Base-by-base conservation (phyloP, 2,329 filamentous ascomycete genomes). In the Pseudocercospora macadamiae region DNA sequence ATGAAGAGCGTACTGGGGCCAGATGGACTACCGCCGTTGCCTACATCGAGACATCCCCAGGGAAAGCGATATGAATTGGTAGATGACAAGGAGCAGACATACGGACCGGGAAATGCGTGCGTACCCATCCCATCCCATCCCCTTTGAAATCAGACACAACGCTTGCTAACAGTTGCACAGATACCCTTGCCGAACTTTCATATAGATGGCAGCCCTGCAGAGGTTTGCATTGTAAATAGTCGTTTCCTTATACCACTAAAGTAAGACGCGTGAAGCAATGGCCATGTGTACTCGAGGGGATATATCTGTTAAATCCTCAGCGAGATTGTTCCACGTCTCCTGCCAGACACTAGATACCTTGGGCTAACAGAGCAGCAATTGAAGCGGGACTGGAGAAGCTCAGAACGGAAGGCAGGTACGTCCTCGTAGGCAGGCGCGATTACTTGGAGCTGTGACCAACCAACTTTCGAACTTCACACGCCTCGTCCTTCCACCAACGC, bases 21-120 rank as follows among this genome's bases (percentile, higher is more conserved):
- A 44, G 82, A 89, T 69, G 93, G 93, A 1, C 76, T 99, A 76
- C 95, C 95, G 57, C 95, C 95, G n/a, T 78, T 89, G 70, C 95
- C 93, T 14, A 87, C 86, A 70, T 88, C 90, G n/a, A 77, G 87
- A 75, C 85, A 76, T 65, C 82, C 82, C 42, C 73, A 80, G 62
- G 85, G 86, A 79, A 82, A 86, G 71, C 85, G 88, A 72, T 86
- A 92, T 75, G 85, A 88, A 76, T 86, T 96, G 70, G 71, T 90
- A 69, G 77, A 80, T 30, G 86, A 92, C 71, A 82, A 88, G 70
- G 87, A 93, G 71, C 83, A 89, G 71, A 83, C 88, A 60, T 97
- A 96, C 63, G 72, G 69, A 16, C 62, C 55, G 51, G 65, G 68
- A 77, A 79, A 70, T 64, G 77, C 75, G 21, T 12, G 39, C 6